These are phyloP conservation scores for Deinandra increscens DNA, from an alignment of 129 eudicot genomes.

Conservation along the genomic window DNA sequence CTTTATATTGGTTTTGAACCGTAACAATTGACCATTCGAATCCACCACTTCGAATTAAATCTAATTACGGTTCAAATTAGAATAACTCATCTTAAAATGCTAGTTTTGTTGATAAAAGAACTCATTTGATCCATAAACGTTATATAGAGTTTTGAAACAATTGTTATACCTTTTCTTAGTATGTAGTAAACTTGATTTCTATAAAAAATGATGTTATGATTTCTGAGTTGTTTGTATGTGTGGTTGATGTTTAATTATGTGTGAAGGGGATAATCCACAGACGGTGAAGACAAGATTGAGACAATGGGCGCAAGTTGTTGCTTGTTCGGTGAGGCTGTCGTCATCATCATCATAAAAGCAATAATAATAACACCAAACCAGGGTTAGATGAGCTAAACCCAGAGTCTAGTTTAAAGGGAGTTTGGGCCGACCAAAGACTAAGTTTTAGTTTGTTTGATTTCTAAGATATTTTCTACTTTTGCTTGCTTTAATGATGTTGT, in stretches of 20 bases:
- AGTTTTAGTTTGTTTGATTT: slow-evolving; percentile 16
- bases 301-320: slow-evolving; percentile 79
- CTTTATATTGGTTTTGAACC: too few species aligned
- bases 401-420: slow-evolving; percentile 25
- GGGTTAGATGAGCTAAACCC: slow-evolving; percentile 28
- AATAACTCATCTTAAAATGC: too few species aligned
- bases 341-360: slow-evolving; percentile 19
- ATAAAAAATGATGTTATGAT: neutral
- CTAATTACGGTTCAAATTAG: too few species aligned
- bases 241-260: neutral
- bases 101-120: too few species aligned
- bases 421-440: slow-evolving; percentile 24
- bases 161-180: too few species aligned
- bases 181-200: too few species aligned
- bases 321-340: slow-evolving; percentile 60
- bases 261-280: slow-evolving; percentile 61
- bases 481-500: slow-evolving; percentile 23
- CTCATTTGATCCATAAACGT: too few species aligned
- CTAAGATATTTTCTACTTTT: slow-evolving; percentile 28
- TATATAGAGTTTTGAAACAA: too few species aligned
- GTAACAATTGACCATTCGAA: too few species aligned
- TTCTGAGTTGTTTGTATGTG: neutral
- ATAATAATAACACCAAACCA: slow-evolving; percentile 22
- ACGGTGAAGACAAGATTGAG: slow-evolving; percentile 70
- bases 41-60: too few species aligned